phyloP scores from a whole-genome alignment of 176 grass and related monocot species.

The Neostapfia colusana region DNA sequence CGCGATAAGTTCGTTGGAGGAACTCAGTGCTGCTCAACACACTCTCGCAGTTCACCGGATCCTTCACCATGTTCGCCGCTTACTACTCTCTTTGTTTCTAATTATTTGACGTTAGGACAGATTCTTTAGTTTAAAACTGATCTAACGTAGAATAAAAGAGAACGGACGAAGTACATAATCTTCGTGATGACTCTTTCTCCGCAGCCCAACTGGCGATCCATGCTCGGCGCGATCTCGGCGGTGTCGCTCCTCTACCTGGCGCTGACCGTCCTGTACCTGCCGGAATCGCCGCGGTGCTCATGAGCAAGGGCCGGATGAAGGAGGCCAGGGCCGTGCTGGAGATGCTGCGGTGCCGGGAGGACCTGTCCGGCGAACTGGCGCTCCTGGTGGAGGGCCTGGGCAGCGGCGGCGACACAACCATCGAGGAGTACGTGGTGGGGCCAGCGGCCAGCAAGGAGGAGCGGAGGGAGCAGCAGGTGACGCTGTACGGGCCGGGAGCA shows the following conservation, averaged over 20 bases:
- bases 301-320: slow-evolving; percentile 79
- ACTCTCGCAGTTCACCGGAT: slow-evolving; percentile 81
- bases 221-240: slow-evolving; percentile 69
- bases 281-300: slow-evolving; percentile 86
- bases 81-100: too few species aligned
- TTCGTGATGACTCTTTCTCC: slow-evolving; percentile 62
- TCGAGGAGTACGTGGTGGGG: slow-evolving; percentile 81
- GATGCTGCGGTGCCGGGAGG: slow-evolving; percentile 65
- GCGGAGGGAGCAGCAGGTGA: slow-evolving; percentile 42
- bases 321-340: slow-evolving; percentile 63
- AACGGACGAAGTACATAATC: too few species aligned
- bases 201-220: slow-evolving; percentile 53
- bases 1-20: too few species aligned
- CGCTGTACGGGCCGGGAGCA: slow-evolving; percentile 68
- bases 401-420: slow-evolving; percentile 49
- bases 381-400: slow-evolving; percentile 76
- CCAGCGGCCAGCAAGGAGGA: slow-evolving; percentile 33
- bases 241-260: slow-evolving; percentile 60
- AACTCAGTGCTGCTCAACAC: slow-evolving; percentile 84
- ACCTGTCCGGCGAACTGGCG: slow-evolving; percentile 81
- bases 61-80: slow-evolving; percentile 72
- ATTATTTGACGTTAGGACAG: too few species aligned
- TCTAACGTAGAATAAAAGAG: too few species aligned
- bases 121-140: too few species aligned
- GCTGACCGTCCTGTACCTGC: slow-evolving; percentile 55